Evolutionary conservation across 2,329 filamentous ascomycete species (phyloP).

Genomic region (Cercospora sp.): DNA sequence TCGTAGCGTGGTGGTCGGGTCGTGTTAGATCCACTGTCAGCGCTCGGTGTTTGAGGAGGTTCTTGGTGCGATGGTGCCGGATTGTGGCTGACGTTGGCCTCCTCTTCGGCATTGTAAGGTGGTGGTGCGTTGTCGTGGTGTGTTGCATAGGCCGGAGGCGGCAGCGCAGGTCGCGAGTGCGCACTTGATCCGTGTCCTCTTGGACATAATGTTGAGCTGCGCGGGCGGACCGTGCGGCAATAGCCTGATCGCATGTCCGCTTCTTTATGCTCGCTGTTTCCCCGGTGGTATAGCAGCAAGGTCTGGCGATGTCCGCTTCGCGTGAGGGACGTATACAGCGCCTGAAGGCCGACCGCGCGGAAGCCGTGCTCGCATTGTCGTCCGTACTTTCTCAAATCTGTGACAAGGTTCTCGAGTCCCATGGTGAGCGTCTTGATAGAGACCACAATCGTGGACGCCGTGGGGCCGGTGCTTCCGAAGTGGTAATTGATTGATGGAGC

Average conservation of each 20-base stretch:
- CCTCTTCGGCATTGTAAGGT: background rate
- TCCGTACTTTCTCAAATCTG: background rate
- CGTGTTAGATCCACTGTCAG: background rate
- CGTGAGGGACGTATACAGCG: background rate
- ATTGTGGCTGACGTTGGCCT: background rate
- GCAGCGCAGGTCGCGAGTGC: background rate
- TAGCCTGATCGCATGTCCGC: background rate
- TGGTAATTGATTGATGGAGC: background rate
- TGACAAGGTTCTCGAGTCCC: constrained; percentile 3
- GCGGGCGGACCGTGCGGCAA: background rate
- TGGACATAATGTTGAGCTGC: background rate
- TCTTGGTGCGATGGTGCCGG: background rate
- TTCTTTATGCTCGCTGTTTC: background rate
- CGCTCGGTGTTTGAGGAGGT: background rate
- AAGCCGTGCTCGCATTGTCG: background rate
- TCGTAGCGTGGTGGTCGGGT: background rate
- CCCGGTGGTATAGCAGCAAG: background rate
- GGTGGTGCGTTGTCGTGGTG: background rate
- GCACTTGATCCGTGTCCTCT: background rate
- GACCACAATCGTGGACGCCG: background rate
- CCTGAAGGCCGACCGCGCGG: background rate
- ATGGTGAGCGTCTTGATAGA: background rate
- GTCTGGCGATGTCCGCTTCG: background rate
- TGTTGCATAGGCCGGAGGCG: background rate
- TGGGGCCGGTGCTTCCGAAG: constrained; percentile 2